Evolutionary conservation across 2,329 filamentous ascomycete genomes (phyloP), one percentile per base, ranked within the genome.

Genomic region (Dothideomycetes sp.): DNA sequence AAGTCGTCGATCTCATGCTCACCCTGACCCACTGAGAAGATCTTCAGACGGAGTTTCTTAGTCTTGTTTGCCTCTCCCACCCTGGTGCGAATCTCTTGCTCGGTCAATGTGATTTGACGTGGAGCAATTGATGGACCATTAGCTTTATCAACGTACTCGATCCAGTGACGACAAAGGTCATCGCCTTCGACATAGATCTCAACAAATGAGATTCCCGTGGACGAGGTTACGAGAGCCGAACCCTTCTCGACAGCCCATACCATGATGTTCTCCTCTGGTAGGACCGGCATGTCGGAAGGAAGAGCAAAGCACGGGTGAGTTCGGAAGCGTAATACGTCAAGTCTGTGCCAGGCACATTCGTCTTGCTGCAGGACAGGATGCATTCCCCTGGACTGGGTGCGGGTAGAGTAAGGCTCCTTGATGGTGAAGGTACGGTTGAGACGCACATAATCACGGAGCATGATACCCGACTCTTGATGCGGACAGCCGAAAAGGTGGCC

Each of bases 401-500:
- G 75, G 3, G 86, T 94, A 2, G 83, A 91, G 55, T 82, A 95
- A 1, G 86, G 78, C 58, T 95, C 89, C 31, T 81, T 77, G 22
- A 75, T 74, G 34, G 84, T 70, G 56, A 95, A 96, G 1, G 82
- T 82, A 18, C 89, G 77, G 59, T 91, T 93, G 10, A 96, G 65
- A 2, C 71, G 79, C 22, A 88, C 77, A 56, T 94, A 95, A 57
- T 94, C 89, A 41, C 84, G 74, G 37, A 87, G 68, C 89, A 96
- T 96, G 45, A 96, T 72, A n/a, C 91, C 89, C 19, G 69, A 82
- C 54, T 91, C 85, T 55, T 93, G 86, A 55, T 93, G 84, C 8
- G 86, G 85, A 49, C 85, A 93, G 36, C 89, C 89, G 49, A 96
- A 83, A 16, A 94, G 62, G 62, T 94, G 89, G 3, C 89, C 89